Base-by-base conservation (phyloP, 2,329 filamentous ascomycete species). In the Pseudogymnoascus sp. region DNA sequence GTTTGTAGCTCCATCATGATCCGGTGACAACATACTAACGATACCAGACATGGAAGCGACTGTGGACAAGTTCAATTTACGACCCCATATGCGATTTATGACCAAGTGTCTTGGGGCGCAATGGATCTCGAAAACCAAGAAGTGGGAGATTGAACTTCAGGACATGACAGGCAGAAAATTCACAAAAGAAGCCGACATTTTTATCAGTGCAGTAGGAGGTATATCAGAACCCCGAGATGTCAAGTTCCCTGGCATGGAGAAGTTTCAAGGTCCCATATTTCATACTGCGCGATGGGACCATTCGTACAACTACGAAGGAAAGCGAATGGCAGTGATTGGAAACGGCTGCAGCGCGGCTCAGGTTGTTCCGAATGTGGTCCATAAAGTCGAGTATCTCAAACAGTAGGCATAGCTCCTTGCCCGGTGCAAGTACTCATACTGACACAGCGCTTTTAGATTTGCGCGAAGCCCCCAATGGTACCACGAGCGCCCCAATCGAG, bases 341-440 rank as follows among this genome's bases (percentile, higher is more conserved):
- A 73, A 71, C 56, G 72, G 72, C n/a, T 73, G 71, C 63, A 70
- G 67, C 26, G 72, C 72, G 7, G 71, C 70, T 2, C 71, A 73
- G 62, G 67, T 73, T 10, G 69, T 73, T 8, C 71, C 72, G 31
- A 65, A 60, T 0, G 62, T 73, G 22, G 65, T 65, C 2, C 53
- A 70, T 31, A 63, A 69, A 2, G 70, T 66, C 2, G 61, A 31
- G 2, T 65, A 64, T 11, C 66, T 74, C 11, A 71, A 70, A 40
- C 72, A 73, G 61, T 72, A 70, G 5, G 43, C 22, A 50, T n/a
- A 46, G 7, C 3, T 8, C 6, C 12, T 14, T 46, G 6, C 12
- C 22, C 22, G 6, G 19, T 28, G 43, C 22, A 50, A 50, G 22
- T 28, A n/a, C 14, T 28, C 22, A 14, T 50, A 50, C 22, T 50